Percentiles rank a stretch among this genome's conserved stretches.
phyloP scores from a whole-genome alignment of 2,329 filamentous ascomycete species.

The Fusarium keratoplasticum region DNA sequence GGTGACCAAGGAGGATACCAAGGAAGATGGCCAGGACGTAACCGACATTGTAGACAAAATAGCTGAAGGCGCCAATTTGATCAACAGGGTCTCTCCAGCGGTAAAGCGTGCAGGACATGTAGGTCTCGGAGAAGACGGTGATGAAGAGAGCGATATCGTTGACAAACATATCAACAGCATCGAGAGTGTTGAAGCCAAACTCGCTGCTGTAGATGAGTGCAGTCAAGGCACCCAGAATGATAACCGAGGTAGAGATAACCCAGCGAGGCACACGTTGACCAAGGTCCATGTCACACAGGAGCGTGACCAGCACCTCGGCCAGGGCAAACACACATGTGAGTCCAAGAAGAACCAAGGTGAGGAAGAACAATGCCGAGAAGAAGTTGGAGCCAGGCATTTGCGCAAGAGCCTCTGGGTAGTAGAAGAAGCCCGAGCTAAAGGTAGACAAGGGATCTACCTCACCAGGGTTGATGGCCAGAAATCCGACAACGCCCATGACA shows the following conservation, averaged over 20 bases:
- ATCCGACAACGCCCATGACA: slow-evolving; percentile 64
- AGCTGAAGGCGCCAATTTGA: slow-evolving; percentile 54
- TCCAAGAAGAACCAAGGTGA: slow-evolving; percentile 64
- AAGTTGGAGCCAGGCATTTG: slow-evolving; percentile 68
- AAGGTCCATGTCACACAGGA: slow-evolving; percentile 43
- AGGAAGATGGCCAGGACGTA: slow-evolving; percentile 63
- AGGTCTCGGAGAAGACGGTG: slow-evolving; percentile 61
- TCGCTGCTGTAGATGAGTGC: slow-evolving; percentile 65
- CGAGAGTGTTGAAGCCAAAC: slow-evolving; percentile 64
- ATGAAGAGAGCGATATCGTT: slow-evolving; percentile 65
- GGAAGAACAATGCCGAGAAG: slow-evolving; percentile 65
- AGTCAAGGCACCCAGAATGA: slow-evolving; percentile 59
- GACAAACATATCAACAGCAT: slow-evolving; percentile 64
- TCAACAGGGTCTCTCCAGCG: slow-evolving; percentile 58
- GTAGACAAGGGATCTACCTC: slow-evolving; percentile 51
- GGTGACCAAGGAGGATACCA: slow-evolving; percentile 61
- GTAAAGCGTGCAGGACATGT: slow-evolving; percentile 63
- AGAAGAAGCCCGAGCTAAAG: slow-evolving; percentile 66
- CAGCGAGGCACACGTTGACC: slow-evolving; percentile 52
- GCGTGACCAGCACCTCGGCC: slow-evolving; percentile 53
- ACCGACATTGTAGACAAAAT: slow-evolving; percentile 57
- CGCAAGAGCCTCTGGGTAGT: slow-evolving; percentile 62
- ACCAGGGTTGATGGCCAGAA: slow-evolving; percentile 47
- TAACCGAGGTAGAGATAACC: slow-evolving; percentile 58
- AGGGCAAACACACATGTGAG: slow-evolving; percentile 54